These are phyloP conservation scores for Funneliformis mosseae DNA, from an alignment of 192 early-diverging fungal species.

Conservation along the genomic window DNA sequence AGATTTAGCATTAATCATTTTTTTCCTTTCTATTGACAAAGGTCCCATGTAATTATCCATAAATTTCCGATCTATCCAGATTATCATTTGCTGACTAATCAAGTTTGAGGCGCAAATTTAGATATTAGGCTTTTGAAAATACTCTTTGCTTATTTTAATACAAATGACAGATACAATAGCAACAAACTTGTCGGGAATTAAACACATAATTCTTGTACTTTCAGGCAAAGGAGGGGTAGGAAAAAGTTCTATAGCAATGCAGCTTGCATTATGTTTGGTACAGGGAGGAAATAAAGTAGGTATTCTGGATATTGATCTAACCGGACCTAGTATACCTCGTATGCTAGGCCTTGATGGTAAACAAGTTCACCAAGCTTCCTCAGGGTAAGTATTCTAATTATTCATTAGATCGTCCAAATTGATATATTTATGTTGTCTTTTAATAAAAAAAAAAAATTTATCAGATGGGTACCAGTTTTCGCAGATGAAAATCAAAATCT, in stretches of 20 bases:
- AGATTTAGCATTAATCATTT: too few relatives aligned
- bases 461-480: slow-evolving; percentile 78
- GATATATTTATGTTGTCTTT: background rate
- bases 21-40: too few relatives aligned
- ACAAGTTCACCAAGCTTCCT: slow-evolving; percentile 86
- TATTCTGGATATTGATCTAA: slow-evolving; percentile 96
- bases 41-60: too few relatives aligned
- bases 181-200: slow-evolving; percentile 38
- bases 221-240: slow-evolving; percentile 99
- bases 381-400: slow-evolving; percentile 62
- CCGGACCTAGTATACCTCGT: slow-evolving; percentile 93
- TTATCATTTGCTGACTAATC: too few relatives aligned
- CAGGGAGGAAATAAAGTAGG: slow-evolving; percentile 76
- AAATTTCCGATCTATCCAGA: too few relatives aligned
- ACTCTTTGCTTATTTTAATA: background rate
- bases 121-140: background rate
- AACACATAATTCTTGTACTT: slow-evolving; percentile 89
- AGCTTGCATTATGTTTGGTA: slow-evolving; percentile 73
- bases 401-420: background rate
- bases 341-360: slow-evolving; percentile 92
- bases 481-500: slow-evolving; percentile 68
- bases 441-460: background rate
- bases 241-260: slow-evolving; percentile 89
- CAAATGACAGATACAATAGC: background rate
- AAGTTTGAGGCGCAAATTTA: too few relatives aligned